Base-by-base conservation (phyloP, 352 stramenopile species). In the Globisporangium radiosum region DNA sequence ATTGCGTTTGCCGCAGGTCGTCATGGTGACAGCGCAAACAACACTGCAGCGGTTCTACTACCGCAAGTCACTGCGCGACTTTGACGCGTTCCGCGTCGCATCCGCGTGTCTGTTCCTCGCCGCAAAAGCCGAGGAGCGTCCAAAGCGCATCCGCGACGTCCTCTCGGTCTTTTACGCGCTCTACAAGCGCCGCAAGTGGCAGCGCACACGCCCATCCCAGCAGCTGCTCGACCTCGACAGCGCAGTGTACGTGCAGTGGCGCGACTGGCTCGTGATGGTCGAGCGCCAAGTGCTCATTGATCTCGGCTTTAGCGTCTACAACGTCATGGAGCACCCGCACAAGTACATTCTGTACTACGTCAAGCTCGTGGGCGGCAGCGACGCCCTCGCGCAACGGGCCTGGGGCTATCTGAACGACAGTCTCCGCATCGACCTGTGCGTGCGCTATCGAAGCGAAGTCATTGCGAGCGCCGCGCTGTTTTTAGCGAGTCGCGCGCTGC, bases 311-410 rank as follows among this genome's bases (percentile, higher is more conserved):
- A 92, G 85, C 49, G 71, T 97, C 56, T 97, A 97, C 71, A 93
- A 81, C 54, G 87, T 96, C 64, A 92, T 87, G 60, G 87, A 97
- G 63, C 91, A 97, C 62, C 87, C 90, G 51, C 91, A 97, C 79
- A 96, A 97, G 76, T 97, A 92, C 64, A 90, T 97, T 56, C 60
- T 97, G 50, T 97, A 97, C 71, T 97, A 97, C 63, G 69, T 97
- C 62, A 96, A 96, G 58, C 73, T 95, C 48, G 69, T 96, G 54
- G 78, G 90, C 50, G 78, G 75, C 56, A 82, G 68, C 64, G 70
- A 84, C 25, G 66, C 71, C 43, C 69, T 96, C 47, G 87, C 87
- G 8, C 88, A 97, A 59, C 64, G 75, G 15, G 88, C 89, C 5
- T 97, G 89, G 88, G 84, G 74, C 14, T 97, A 95, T 68, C 72